These are phyloP conservation scores for Claviceps sp. DNA, from an alignment of 2,329 filamentous ascomycete genomes.

Conservation along the genomic window DNA sequence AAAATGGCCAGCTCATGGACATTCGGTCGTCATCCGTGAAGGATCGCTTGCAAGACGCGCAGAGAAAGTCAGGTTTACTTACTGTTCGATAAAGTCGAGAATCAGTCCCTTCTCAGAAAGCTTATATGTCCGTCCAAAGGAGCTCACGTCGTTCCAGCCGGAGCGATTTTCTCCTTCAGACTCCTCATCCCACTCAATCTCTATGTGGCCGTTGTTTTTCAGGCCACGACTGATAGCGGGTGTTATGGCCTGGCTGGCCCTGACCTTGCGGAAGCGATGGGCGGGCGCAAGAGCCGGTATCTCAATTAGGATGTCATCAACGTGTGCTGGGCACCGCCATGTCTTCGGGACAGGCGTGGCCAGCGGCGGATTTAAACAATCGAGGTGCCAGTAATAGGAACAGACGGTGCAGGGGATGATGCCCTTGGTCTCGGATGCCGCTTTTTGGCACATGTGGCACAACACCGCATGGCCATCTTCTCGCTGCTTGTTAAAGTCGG, in stretches of 20 bases:
- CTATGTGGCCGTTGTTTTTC: constrained; percentile 58
- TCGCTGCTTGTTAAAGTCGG: constrained; percentile 54
- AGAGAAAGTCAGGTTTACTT: constrained; percentile 17
- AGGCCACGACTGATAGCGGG: constrained; percentile 49
- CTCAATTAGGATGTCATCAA: constrained; percentile 57
- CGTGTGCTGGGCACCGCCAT: constrained; percentile 83
- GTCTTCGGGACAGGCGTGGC: constrained; percentile 62
- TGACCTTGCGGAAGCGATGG: constrained; percentile 48
- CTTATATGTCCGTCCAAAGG: constrained; percentile 52
- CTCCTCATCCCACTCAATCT: constrained; percentile 48
- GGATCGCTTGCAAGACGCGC: not conserved
- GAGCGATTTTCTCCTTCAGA: constrained; percentile 41
- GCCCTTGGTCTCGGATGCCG: constrained; percentile 45
- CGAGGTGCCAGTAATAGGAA: constrained; percentile 74
- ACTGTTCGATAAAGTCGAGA: constrained; percentile 59
- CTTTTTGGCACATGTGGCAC: constrained; percentile 62
- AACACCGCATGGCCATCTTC: constrained; percentile 68
- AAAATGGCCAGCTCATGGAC: not conserved
- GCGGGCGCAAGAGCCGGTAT: constrained; percentile 46
- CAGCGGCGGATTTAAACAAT: constrained; percentile 78
- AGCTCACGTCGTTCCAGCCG: constrained; percentile 43
- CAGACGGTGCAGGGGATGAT: constrained; percentile 84
- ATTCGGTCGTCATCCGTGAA: too few relatives aligned
- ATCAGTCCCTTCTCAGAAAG: constrained; percentile 52
- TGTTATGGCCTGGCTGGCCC: constrained; percentile 36